Conservation (phyloP, 371 early-diverging fungal genomes). For the Syncephalastrum sp. region DNA sequence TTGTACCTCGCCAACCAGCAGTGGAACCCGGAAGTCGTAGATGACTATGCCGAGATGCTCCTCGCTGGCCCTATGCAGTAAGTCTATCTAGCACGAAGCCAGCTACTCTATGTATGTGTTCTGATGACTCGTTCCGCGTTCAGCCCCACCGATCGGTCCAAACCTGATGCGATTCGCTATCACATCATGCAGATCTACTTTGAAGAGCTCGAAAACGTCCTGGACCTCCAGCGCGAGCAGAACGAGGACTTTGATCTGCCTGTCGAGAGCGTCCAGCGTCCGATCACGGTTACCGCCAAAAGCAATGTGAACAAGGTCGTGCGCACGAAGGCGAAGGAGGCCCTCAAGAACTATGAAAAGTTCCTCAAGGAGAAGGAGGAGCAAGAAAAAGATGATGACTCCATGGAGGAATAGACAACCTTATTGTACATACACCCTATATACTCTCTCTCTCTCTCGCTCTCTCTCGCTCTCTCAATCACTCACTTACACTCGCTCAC, state of each 20-base stretch:
- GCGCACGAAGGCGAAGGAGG: constrained; percentile 55
- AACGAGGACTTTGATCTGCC: constrained; percentile 24
- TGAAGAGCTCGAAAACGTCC: constrained; percentile 73
- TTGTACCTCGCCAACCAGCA: constrained; percentile 61
- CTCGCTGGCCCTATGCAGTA: constrained; percentile 73
- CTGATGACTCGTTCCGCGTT: constrained; percentile 1
- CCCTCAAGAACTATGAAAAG: constrained; percentile 13
- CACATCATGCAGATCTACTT: constrained; percentile 81
- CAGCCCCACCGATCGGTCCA: constrained; percentile 59
- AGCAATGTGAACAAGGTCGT: constrained; percentile 51
- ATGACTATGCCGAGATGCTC: constrained; percentile 60
- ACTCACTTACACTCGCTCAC: background rate
- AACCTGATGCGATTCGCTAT: constrained; percentile 78
- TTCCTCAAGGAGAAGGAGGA: constrained; percentile 12
- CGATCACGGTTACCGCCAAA: constrained; percentile 62
- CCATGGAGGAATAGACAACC: constrained; percentile 11
- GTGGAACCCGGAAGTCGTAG: constrained; percentile 65
- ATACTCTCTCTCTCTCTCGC: constrained; percentile 1
- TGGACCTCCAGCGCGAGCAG: constrained; percentile 46
- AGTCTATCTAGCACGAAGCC: constrained; percentile 11
- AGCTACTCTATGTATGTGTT: background rate
- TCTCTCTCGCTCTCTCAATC: background rate
- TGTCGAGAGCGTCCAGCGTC: constrained; percentile 61
- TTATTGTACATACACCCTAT: constrained; percentile 2
- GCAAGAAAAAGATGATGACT: constrained; percentile 8